A percentile compares a stretch with the other conserved stretches of the same genome.
Conservation (phyloP, 352 stramenopile genomes). For the Blastocystis sp. region DNA sequence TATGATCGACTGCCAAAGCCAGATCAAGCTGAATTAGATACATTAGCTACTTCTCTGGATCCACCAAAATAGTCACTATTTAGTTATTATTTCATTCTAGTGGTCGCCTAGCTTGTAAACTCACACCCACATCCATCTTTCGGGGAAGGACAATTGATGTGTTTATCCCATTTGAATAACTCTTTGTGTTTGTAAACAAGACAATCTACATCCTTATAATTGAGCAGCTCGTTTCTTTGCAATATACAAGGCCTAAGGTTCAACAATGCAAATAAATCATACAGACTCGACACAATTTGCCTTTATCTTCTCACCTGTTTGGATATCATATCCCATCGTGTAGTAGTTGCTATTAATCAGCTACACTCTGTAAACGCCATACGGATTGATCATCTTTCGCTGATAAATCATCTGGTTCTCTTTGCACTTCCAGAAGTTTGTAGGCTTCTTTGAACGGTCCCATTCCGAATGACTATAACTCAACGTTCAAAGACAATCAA, state of each 20-base stretch:
- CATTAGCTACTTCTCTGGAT: not conserved
- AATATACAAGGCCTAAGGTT: constrained; percentile 62
- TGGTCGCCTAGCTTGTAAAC: constrained; percentile 14
- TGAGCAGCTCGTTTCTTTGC: constrained; percentile 62
- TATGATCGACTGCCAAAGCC: constrained; percentile 1
- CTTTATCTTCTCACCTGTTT: constrained; percentile 65
- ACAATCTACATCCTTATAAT: constrained; percentile 20
- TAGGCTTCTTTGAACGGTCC: constrained; percentile 64
- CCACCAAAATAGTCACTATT: constrained; percentile 8
- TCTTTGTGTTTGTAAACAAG: not conserved
- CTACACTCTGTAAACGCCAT: not conserved
- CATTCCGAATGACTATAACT: constrained; percentile 42
- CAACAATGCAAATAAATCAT: not conserved
- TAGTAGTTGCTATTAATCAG: constrained; percentile 58
- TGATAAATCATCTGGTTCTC: constrained; percentile 57
- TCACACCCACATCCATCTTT: not conserved
- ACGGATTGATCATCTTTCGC: constrained; percentile 49
- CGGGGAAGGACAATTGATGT: constrained; percentile 34
- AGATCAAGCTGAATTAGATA: not conserved
- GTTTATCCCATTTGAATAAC: constrained; percentile 62
- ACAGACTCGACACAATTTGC: constrained; percentile 59
- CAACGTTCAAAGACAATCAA: not conserved
- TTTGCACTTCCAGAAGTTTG: constrained; percentile 66
- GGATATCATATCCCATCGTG: constrained; percentile 44
- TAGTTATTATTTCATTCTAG: not conserved